phyloP scores from a whole-genome alignment of 106 monocot genomes.

The Dactylorhiza incarnata region DNA sequence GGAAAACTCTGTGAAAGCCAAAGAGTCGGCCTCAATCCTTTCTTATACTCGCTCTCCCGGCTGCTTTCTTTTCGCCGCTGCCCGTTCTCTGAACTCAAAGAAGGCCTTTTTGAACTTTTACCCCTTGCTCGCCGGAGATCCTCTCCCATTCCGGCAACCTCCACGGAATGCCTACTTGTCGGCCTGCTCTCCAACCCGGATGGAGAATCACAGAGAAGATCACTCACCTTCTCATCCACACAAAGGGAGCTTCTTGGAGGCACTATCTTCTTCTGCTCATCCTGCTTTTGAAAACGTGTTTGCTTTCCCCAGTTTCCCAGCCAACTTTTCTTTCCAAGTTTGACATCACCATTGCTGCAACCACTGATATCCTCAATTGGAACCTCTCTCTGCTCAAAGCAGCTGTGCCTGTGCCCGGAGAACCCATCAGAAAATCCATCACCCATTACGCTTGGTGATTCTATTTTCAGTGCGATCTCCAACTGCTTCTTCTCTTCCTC shows the following conservation, averaged over 20 bases:
- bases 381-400: constrained; percentile 50
- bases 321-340: constrained; percentile 67
- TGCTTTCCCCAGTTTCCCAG: constrained; percentile 77
- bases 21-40: constrained; percentile 18
- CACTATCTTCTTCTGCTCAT: constrained; percentile 38
- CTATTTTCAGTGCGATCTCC: constrained; percentile 67
- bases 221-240: constrained; percentile 65
- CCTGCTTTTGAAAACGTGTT: constrained; percentile 9
- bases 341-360: constrained; percentile 29
- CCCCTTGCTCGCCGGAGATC: constrained; percentile 29
- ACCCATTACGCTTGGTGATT: constrained; percentile 20
- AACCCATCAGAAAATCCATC: constrained; percentile 26
- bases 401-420: constrained; percentile 35
- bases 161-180: constrained; percentile 55
- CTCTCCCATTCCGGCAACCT: constrained; percentile 23
- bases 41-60: constrained; percentile 25
- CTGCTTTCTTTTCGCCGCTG: constrained; percentile 6
- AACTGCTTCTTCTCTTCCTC: constrained; percentile 74
- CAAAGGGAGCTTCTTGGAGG: constrained; percentile 66
- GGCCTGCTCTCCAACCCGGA: constrained; percentile 23
- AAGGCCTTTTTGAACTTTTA: constrained; percentile 26
- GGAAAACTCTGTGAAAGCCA: constrained; percentile 22
- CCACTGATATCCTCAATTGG: constrained; percentile 39
- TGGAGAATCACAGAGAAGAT: constrained; percentile 66
- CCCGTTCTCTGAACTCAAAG: constrained; percentile 18